Evolutionary conservation across 805 yeast species (phyloP), one percentile per base, ranked within the genome.

Genomic region (Candida multigemmis): DNA sequence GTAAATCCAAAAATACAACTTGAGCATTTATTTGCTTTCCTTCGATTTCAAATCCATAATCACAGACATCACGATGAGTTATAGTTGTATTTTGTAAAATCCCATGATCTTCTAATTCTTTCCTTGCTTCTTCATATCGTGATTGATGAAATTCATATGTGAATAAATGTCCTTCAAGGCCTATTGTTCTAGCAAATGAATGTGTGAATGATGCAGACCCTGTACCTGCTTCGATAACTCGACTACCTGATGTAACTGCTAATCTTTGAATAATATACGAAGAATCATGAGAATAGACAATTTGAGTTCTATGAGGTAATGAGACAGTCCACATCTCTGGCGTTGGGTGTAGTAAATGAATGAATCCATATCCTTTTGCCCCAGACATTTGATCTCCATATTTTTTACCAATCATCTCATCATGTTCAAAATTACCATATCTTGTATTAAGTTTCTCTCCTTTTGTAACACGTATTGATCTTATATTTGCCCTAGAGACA

Each of bases 281-380:
- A 2, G 96, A 81, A 50, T 91, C 99, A 7, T 94, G 94, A 0
- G 96, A 82, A 49, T 91, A 91, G 1, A 91, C 97, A 38, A 91
- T 91, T 58, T 91, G 99, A 0, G 99, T 91, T 53, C 99, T 68
- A 49, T 91, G 99, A 2, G 98, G 97, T 19, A 91, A 60, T 0
- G 96, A 83, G n/a, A 84, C 45, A 0, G 96, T 81, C 99, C 99
- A 91, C 13, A 91, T 58, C 53, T 91, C 99, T 0, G 99, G 87
- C 0, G 94, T 78, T 1, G 98, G 97, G 34, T 82, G 87, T 24
- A 91, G 54, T 9, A 91, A 60, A 46, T 89, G 94, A 25, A 91
- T 73, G 47, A 86, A 91, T 0, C 95, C 95, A 41, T 70, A 68
- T 0, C 87, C 93, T 34, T 71, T 73, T 5, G 74, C 65, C 12